phyloP scores from a whole-genome alignment of 371 early-diverging fungal species.

The Smittium mucronatum region DNA sequence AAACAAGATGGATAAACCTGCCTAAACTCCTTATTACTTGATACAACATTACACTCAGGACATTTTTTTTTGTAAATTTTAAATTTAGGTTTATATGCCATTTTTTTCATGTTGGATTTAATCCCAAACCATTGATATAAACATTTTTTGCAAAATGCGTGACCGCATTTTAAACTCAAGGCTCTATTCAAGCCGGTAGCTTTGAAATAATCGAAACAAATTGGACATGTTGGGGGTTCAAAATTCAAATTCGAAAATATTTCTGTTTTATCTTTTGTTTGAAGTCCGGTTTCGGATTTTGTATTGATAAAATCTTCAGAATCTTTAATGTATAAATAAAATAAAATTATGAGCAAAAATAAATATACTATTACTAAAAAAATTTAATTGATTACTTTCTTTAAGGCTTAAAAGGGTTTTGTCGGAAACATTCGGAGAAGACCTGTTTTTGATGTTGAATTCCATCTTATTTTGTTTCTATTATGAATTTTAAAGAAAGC shows the following conservation, averaged over 20 bases:
- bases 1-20: slow-evolving; percentile 9
- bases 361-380: background rate
- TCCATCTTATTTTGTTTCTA: too few relatives aligned
- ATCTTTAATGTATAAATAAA: background rate
- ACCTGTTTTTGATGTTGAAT: too few relatives aligned
- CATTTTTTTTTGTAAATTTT: slow-evolving; percentile 1
- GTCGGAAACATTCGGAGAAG: background rate
- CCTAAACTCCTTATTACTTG: background rate
- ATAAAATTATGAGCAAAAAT: background rate
- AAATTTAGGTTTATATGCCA: background rate
- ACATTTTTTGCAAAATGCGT: slow-evolving; percentile 11
- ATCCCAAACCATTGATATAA: slow-evolving; percentile 9
- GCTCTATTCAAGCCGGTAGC: background rate
- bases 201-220: slow-evolving; percentile 3
- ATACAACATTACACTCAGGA: slow-evolving; percentile 3
- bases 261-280: background rate
- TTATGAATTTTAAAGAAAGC: too few relatives aligned
- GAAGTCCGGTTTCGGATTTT: background rate
- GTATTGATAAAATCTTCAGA: background rate
- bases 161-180: slow-evolving; percentile 9
- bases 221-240: slow-evolving; percentile 5
- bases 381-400: background rate
- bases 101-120: background rate
- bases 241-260: background rate
- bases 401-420: background rate